These are phyloP conservation scores for Bromus sterilis DNA, from an alignment of 176 grass and related monocot genomes.

Conservation along the genomic window DNA sequence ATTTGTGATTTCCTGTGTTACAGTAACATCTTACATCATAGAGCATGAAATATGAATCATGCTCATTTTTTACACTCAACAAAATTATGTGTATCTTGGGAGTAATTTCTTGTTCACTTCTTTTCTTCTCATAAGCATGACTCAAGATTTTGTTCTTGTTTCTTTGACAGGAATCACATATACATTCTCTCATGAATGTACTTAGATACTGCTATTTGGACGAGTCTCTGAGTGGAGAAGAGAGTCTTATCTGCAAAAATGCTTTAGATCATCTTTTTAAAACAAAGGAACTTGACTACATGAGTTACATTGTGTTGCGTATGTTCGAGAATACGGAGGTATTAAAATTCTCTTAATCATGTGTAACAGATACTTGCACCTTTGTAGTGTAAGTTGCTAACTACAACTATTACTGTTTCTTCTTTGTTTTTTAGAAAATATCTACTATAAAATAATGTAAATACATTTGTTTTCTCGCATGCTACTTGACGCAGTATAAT, in stretches of 20 bases:
- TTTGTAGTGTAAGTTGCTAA: not conserved
- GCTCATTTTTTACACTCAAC: not conserved
- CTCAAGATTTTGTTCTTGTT: slow-evolving; percentile 3
- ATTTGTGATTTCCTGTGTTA: not conserved
- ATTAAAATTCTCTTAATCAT: slow-evolving; percentile 11
- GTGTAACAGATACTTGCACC: not conserved
- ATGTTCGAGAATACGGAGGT: slow-evolving; percentile 99
- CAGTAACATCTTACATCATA: not conserved
- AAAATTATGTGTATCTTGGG: not conserved
- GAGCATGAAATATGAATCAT: not conserved
- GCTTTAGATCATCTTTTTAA: slow-evolving; percentile 56
- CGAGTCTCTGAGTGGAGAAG: slow-evolving; percentile 71
- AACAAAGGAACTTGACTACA: slow-evolving; percentile 90
- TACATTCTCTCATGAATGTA: slow-evolving; percentile 95
- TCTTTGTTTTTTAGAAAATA: not conserved
- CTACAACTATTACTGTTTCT: not conserved
- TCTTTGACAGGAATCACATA: slow-evolving; percentile 84
- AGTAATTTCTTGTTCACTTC: slow-evolving; percentile 1
- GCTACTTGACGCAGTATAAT: not conserved
- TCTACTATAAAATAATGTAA: not conserved
- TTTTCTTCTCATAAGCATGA: slow-evolving; percentile 18
- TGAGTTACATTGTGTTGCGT: slow-evolving; percentile 91
- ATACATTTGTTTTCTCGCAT: not conserved
- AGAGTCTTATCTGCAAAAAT: slow-evolving; percentile 71
- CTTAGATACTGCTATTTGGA: slow-evolving; percentile 89